Percentiles rank a stretch among this genome's conserved stretches.
phyloP scores from a whole-genome alignment of 1,284 basidiomycete genomes.

The Microbotryum saponariae region DNA sequence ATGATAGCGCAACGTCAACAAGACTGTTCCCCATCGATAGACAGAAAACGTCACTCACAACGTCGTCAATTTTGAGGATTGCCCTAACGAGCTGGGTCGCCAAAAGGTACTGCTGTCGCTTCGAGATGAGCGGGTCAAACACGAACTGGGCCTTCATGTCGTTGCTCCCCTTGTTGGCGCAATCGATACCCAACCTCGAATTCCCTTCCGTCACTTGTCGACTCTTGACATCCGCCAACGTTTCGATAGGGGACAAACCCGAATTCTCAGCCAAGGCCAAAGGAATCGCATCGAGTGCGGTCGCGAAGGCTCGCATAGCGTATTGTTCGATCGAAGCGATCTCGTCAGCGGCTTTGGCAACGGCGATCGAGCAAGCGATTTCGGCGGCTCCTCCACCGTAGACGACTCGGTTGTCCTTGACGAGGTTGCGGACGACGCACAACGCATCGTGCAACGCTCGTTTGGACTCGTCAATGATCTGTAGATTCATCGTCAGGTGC shows the following conservation, averaged over 20 bases:
- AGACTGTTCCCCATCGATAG: neutral
- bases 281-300: conserved; percentile 85
- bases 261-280: conserved; percentile 96
- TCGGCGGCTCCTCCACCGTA: conserved; percentile 98
- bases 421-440: conserved; percentile 90
- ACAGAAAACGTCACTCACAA: conserved; percentile 15
- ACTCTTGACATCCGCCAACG: conserved; percentile 87
- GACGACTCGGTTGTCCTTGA: conserved; percentile 92
- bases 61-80: conserved; percentile 40
- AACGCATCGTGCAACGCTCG: conserved; percentile 95
- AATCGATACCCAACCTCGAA: conserved; percentile 86
- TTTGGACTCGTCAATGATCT: conserved; percentile 99
- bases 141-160: conserved; percentile 98
- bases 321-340: conserved; percentile 98
- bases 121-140: conserved; percentile 93
- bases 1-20: neutral
- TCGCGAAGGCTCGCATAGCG: conserved; percentile 95
- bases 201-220: conserved; percentile 82
- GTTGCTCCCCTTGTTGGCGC: conserved; percentile 73
- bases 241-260: conserved; percentile 91
- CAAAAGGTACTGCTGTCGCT: conserved; percentile 90
- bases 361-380: conserved; percentile 88
- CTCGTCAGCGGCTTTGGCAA: conserved; percentile 90
- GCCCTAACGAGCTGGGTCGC: conserved; percentile 76
- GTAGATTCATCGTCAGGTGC: neutral